Percentiles rank a stretch among this genome's conserved stretches.
These are phyloP conservation scores for Sclerotinia nivalis DNA, from an alignment of 2,329 filamentous ascomycete genomes.

Conservation along the genomic window DNA sequence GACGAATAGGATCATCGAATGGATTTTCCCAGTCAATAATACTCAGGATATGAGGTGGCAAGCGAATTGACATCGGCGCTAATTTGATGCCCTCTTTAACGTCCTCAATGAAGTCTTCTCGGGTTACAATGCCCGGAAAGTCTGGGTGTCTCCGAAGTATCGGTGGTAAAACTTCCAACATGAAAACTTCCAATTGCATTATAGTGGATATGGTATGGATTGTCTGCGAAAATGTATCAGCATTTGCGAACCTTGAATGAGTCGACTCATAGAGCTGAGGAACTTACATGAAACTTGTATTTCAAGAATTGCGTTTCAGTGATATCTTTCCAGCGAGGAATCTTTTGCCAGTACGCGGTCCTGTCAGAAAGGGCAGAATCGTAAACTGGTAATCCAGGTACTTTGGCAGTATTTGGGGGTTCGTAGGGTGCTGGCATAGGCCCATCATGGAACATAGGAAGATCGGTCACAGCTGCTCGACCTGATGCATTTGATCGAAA, in stretches of 20 bases:
- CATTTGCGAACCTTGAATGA: background rate
- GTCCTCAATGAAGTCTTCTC: conserved; percentile 56
- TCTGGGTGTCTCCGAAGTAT: conserved; percentile 46
- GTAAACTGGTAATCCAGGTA: conserved; percentile 15
- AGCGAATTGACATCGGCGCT: conserved; percentile 60
- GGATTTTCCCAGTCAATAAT: conserved; percentile 60
- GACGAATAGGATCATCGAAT: conserved; percentile 58
- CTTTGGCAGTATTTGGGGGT: background rate
- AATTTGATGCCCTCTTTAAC: conserved; percentile 52
- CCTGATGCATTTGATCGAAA: conserved; percentile 24
- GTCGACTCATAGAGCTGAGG: background rate
- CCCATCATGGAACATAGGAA: conserved; percentile 17
- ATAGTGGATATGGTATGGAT: conserved; percentile 13
- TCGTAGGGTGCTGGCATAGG: conserved; percentile 14
- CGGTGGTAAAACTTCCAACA: conserved; percentile 52
- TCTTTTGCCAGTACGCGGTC: conserved; percentile 51
- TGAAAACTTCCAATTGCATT: conserved; percentile 47
- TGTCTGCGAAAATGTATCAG: background rate
- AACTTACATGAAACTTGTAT: conserved; percentile 57
- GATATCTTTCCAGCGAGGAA: conserved; percentile 52
- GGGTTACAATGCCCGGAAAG: conserved; percentile 46
- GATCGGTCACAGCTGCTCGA: conserved; percentile 14
- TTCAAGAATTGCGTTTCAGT: conserved; percentile 51
- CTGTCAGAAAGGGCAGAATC: conserved; percentile 26
- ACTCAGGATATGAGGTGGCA: conserved; percentile 62